Evolutionary conservation across 345 rosid species (phyloP).

Genomic region (Iberis pinnata): DNA sequence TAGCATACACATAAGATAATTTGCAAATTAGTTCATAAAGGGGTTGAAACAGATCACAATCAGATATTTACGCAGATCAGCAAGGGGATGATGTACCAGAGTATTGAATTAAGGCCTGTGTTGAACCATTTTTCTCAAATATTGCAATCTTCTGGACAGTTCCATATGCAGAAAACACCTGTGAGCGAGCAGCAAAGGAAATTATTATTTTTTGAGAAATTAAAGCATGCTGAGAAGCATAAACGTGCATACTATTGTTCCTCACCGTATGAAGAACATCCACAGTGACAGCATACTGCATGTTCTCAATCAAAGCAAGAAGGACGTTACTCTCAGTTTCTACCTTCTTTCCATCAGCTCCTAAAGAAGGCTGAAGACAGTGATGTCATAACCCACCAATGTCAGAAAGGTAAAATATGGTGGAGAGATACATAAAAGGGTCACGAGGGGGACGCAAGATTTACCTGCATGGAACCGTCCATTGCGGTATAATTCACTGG

Average conservation of each 20-base stretch:
- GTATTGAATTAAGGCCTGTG: conserved; percentile 87
- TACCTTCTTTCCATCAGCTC: conserved; percentile 84
- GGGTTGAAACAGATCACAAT: too few species aligned
- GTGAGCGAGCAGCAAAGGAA: conserved; percentile 1
- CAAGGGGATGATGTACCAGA: conserved; percentile 51
- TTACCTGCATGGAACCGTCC: conserved; percentile 79
- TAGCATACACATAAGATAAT: background rate
- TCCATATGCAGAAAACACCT: conserved; percentile 92
- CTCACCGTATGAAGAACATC: conserved; percentile 85
- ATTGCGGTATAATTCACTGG: conserved; percentile 96
- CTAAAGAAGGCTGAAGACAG: conserved; percentile 51
- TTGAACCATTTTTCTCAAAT: conserved; percentile 93
- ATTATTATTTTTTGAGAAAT: background rate
- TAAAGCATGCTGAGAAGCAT: background rate
- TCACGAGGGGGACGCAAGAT: too few species aligned
- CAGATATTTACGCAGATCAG: background rate
- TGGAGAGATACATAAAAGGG: conserved; percentile 7
- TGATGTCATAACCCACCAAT: conserved; percentile 9
- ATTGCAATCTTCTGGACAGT: conserved; percentile 89
- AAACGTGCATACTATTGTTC: conserved; percentile 14
- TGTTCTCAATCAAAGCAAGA: conserved; percentile 89
- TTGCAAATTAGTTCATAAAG: too few species aligned
- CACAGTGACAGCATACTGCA: conserved; percentile 96
- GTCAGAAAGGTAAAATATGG: background rate
- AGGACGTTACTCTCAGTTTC: conserved; percentile 91